Conservation (phyloP, 202 grass and related monocot genomes). For the Brachypodium distachyon region DNA sequence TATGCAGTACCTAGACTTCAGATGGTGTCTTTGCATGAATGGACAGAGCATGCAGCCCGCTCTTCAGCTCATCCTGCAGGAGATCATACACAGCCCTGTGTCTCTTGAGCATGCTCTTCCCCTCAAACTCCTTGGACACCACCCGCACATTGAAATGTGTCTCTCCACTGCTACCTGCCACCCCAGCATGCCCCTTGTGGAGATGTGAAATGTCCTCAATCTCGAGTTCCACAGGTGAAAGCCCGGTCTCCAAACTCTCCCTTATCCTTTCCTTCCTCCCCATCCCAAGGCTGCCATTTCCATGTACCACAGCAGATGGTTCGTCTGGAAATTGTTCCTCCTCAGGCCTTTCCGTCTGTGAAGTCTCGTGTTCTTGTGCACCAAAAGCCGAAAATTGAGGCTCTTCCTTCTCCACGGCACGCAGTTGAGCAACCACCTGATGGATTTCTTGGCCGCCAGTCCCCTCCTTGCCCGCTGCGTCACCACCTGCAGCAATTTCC, state of each 20-base stretch:
- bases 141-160: conserved; percentile 88
- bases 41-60: conserved; percentile 77
- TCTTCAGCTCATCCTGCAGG: conserved; percentile 70
- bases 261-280: conserved; percentile 68
- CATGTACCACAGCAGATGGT: background rate
- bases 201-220: conserved; percentile 79
- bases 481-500: conserved; percentile 25
- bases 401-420: conserved; percentile 16
- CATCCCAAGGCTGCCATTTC: conserved; percentile 10
- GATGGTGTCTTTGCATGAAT: conserved; percentile 86
- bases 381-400: conserved; percentile 22
- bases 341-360: background rate
- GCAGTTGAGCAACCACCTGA: background rate
- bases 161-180: conserved; percentile 57
- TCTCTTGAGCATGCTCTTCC: conserved; percentile 90
- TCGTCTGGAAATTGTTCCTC: conserved; percentile 11
- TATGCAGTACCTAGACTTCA: conserved; percentile 41
- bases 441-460: background rate
- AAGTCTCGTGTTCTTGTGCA: background rate
- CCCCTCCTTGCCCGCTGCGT: background rate
- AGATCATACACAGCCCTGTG: conserved; percentile 82
- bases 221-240: conserved; percentile 43
- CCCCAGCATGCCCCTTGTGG: conserved; percentile 68
- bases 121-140: conserved; percentile 74
- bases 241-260: conserved; percentile 29